Base-by-base conservation (phyloP, 2,329 filamentous ascomycete species). In the Fusarium udum region DNA sequence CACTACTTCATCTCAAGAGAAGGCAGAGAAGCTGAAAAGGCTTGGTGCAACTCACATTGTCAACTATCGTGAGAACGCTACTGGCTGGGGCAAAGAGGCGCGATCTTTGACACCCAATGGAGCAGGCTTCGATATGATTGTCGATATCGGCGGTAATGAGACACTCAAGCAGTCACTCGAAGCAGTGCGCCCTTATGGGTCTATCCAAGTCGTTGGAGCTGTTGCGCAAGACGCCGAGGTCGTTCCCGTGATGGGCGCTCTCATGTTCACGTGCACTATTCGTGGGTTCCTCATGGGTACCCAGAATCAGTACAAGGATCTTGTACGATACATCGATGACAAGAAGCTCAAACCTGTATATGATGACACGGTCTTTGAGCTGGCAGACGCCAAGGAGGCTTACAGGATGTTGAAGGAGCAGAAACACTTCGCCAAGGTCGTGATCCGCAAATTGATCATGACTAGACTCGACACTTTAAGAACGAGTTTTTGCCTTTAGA, bases 141-240 rank as follows among this genome's bases (percentile, higher is more conserved):
- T 92, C 43, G 92, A 93, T 75, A 87, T 92, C n/a, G 91, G 89
- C 18, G 91, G 91, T 0, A 84, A 88, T 1, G 85, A 84, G n/a
- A 92, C 90, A 0, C 84, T 93, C 71, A 75, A 82, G 7, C 85
- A 91, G 77, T 86, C 85, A 6, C 80, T 92, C 45, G 86, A 86
- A 71, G 86, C 87, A 4, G 81, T 90, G 2, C 73, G 78, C 1
- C 61, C 75, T 0, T 79, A 82, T 20, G 83, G 83, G 0, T n/a
- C 82, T 9, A 67, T 85, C 28, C 66, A 72, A 6, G 45, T 82
- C 4, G 71, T 80, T 16, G 83, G 83, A 1, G 69, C 78, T 13
- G 72, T 84, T 9, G 80, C 76, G 26, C 72, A 75, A 16, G 42
- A 55, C 9, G 58, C 46, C 1, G 71, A 75, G 22, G 46, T 61